Base-by-base conservation (phyloP, 495 filamentous ascomycete species). In the Aspergillus affinis region DNA sequence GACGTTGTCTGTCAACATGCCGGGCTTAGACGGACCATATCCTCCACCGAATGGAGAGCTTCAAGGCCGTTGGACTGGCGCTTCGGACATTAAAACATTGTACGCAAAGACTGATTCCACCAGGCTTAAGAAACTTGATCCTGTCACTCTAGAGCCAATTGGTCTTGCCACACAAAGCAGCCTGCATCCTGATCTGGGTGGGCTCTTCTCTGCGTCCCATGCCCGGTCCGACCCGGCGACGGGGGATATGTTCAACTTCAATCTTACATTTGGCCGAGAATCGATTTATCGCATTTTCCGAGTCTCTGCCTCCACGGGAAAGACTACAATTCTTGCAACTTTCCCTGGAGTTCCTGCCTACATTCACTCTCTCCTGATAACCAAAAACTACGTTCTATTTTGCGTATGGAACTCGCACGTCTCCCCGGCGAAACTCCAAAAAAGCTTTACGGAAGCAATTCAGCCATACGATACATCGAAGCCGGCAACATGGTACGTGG, bases 241-340 rank as follows among this genome's bases (percentile, higher is more conserved):
- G 0, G 90, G 90, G 2, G 89, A 92, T 60, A 67, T 89, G n/a
- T 90, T 82, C 75, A 93, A 92, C 66, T 91, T 81, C 75, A 93
- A 93, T 67, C 81, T 91, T 36, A 65, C 78, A 2, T 48, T 85
- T 5, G 80, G 78, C 10, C 54, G 51, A 15, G 64, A 61, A 0
- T 61, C 75, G 6, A 82, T 80, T 0, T 94, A 92, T 62, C 84
- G 87, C 2, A 66, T 92, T 27, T 93, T 92, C 68, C 67, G 73
- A 5, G 81, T 85, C 15, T 85, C 76, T 7, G 81, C 81, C 0
- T 65, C 80, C 0, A 88, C 82, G 0, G 89, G 87, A 0, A 72
- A 85, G 49, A 90, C 88, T 0, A 77, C 82, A 2, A 88, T 94
- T 36, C 79, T 94, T 0, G 90, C 89, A 3, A 85, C 83, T 0